phyloP scores from a whole-genome alignment of 179 eudicot species.

The Beta corolliflora region DNA sequence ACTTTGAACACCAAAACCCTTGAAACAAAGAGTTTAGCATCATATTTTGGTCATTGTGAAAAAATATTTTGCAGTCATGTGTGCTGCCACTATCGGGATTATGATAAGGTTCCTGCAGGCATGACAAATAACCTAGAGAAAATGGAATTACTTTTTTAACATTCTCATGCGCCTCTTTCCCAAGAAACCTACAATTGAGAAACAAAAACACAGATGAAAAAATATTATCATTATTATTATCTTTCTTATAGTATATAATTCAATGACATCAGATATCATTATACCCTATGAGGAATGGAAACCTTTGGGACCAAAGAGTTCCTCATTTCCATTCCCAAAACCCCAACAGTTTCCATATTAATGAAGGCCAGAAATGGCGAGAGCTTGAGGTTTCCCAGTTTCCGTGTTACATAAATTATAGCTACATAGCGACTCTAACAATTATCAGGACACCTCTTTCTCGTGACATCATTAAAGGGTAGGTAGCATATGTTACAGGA shows the following conservation, averaged over 20 bases:
- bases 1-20: constrained; percentile 83
- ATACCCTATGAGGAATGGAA: not conserved
- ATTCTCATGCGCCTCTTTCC: constrained; percentile 63
- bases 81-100: constrained; percentile 31
- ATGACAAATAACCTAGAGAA: constrained; percentile 78
- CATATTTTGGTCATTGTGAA: constrained; percentile 31
- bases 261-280: constrained; percentile 5
- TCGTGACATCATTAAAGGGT: not conserved
- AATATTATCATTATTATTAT: not conserved
- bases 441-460: not conserved
- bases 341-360: too few relatives aligned
- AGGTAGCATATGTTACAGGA: not conserved
- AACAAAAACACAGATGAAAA: constrained; percentile 7
- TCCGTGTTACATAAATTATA: too few relatives aligned
- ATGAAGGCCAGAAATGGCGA: too few relatives aligned
- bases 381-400: too few relatives aligned
- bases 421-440: not conserved
- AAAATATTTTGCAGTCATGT: constrained; percentile 53
- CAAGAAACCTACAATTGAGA: constrained; percentile 58
- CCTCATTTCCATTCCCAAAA: too few relatives aligned
- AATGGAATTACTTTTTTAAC: constrained; percentile 64
- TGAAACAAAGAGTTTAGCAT: constrained; percentile 41
- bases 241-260: not conserved
- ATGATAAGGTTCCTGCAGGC: constrained; percentile 61
- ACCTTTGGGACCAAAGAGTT: too few relatives aligned